Evolutionary conservation across 495 filamentous ascomycete species (phyloP), one percentile per base, ranked within the genome.

Genomic region (Penicillium lividum): DNA sequence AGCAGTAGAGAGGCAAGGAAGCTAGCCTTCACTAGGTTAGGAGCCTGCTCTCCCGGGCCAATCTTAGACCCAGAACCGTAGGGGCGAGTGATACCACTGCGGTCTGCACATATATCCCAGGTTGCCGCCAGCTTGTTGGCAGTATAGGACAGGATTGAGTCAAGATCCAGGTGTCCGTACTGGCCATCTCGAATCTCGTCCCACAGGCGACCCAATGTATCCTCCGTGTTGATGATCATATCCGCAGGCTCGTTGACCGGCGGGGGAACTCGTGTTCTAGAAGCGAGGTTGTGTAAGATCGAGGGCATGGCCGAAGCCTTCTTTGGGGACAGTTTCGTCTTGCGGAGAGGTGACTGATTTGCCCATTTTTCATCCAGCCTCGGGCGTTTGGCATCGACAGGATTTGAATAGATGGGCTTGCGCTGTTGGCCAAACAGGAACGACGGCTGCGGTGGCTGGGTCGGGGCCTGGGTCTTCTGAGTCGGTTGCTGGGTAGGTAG

Each of bases 1-100:
- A 96, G 78, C 8, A 91, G 76, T 13, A 96, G 72, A 16, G 82
- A 83, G 29, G 84, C 85, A 8, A 96, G 52, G 65, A 87, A 94
- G 57, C 81, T 83, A 11, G 92, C 90, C 66, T 92, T 92, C 44
- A 82, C 80, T 33, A 91, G 77, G 16, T 77, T 64, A 3, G 83
- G 73, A 10, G 84, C 82, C 46, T 79, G 63, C 34, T 84, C 77
- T 4, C 80, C 82, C 29, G 89, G 89, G 2, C 88, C 89, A 66
- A 91, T 85, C 51, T 67, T 68, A 13, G 70, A 56, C 5, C 79
- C 80, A 4, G 76, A 74, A 13, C 71, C 72, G 53, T 84, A 79
- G 49, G 84, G 81, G 52, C 81, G 77, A n/a, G 77, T 64, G 22
- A 62, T 53, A 6, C 66, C 68, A 50, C 73, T 68, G 27, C 70